Conservation (phyloP, 805 yeast genomes). For the Schwanniomyces sp. region DNA sequence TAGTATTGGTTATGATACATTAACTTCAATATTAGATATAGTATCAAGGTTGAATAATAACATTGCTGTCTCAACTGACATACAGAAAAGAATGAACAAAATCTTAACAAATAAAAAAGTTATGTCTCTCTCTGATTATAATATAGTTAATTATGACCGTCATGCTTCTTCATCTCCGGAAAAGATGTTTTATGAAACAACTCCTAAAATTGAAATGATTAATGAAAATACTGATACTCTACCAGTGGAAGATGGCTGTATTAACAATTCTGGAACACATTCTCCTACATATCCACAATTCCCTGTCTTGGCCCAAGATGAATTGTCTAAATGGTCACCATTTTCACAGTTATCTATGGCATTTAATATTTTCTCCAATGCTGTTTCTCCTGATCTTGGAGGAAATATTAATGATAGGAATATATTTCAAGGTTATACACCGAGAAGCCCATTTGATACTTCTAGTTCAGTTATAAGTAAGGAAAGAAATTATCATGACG, state of each 20-base stretch:
- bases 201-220: neutral
- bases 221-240: neutral
- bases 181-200: neutral
- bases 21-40: slow-evolving; percentile 14
- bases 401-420: neutral
- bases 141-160: neutral
- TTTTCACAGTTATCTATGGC: slow-evolving; percentile 18
- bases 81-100: slow-evolving; percentile 16
- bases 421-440: neutral
- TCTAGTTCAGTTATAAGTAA: neutral
- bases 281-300: neutral
- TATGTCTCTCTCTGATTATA: neutral
- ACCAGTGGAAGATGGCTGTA: neutral
- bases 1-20: slow-evolving; percentile 5
- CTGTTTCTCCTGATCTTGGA: neutral
- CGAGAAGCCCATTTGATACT: neutral
- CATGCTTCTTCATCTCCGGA: neutral
- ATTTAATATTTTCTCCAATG: neutral
- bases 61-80: slow-evolving; percentile 17
- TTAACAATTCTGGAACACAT: neutral
- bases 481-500: neutral
- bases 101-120: slow-evolving; percentile 5
- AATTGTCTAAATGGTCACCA: slow-evolving; percentile 9
- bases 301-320: neutral
- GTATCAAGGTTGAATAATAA: slow-evolving; percentile 23